phyloP scores from a whole-genome alignment of 768 basidiomycete species.

The Leccinum subtestaceum region DNA sequence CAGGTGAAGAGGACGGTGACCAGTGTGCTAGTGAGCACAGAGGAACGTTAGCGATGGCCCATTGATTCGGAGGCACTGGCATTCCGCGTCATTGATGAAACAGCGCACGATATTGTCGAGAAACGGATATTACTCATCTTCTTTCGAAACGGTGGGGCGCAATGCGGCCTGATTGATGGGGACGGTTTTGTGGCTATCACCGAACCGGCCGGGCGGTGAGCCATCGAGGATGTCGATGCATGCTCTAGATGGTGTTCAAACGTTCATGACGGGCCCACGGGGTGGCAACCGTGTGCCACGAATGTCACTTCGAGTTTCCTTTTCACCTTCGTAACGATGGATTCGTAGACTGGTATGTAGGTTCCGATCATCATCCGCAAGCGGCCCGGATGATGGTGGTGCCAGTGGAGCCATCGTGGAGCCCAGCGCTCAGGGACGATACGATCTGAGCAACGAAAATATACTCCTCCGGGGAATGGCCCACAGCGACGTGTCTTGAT shows the following conservation, averaged over 20 bases:
- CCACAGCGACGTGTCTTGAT: constrained; percentile 8
- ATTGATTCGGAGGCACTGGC: constrained; percentile 30
- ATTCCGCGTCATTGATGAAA: constrained; percentile 18
- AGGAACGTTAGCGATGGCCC: constrained; percentile 15
- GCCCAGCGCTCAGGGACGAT: background rate
- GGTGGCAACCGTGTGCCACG: constrained; percentile 12
- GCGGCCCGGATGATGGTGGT: background rate
- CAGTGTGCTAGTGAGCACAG: constrained; percentile 16
- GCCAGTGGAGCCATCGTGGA: background rate
- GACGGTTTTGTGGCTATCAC: constrained; percentile 9
- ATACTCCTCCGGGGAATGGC: background rate
- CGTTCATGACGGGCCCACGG: background rate
- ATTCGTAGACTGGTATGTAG: background rate
- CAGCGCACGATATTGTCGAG: constrained; percentile 19
- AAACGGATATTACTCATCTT: constrained; percentile 25
- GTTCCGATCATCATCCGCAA: constrained; percentile 29
- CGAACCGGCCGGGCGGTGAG: constrained; percentile 6
- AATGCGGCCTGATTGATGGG: constrained; percentile 6
- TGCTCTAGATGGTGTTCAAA: background rate
- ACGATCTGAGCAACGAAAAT: constrained; percentile 13
- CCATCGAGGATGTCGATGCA: constrained; percentile 6
- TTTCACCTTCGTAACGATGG: constrained; percentile 8
- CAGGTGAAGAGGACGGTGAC: constrained; percentile 21
- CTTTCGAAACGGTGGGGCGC: constrained; percentile 3
- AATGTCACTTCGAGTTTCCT: constrained; percentile 8